Base-by-base conservation (phyloP, 768 basidiomycete species). In the Pleurotus citrinopileatus region DNA sequence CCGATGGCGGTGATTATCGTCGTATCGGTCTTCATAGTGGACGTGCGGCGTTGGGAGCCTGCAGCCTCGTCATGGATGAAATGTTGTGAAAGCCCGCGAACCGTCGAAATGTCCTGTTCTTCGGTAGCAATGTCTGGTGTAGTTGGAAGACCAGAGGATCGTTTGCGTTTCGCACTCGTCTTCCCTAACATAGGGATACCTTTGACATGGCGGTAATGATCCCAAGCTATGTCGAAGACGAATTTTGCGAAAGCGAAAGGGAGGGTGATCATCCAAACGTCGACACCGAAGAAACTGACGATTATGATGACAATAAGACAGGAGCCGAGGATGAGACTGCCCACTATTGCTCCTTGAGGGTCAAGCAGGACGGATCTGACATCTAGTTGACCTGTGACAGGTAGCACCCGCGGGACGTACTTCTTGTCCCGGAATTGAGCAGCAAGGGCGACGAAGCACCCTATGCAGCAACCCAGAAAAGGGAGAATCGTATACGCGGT, bases 401-500 rank as follows among this genome's bases (percentile, higher is more conserved):
- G 56, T 32, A 88, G 66, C 55, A 60, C 69, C 15, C 68, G 72
- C 1, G 84, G 85, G 12, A 89, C 74, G 58, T 81, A 73, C 54
- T 76, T 76, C n/a, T 71, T 57, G 8, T 75, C 65, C 44, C 78
- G 79, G 65, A 83, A 91, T 54, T 90, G 85, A 27, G 81, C 62
- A 2, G 70, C 74, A 26, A 86, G 75, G n/a, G 74, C 80, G 1
- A 75, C 57, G 53, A 83, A 83, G 63, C 86, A 89, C 4, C 83
- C 77, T n/a, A 84, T 43, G 73, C 64, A 66, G 76, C 86, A 74
- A 2, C 80, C 85, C 25, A 95, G 64, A 61, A 93, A 89, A 0
- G 94, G 92, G 10, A 95, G 72, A 45, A 91, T 86, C 13, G 88
- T 82, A 69, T 93, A 93, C 0, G 87, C 89, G 0, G 89, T 90